phyloP scores from a whole-genome alignment of 495 filamentous ascomycete species.

The Rhizodiscina lignyota region DNA sequence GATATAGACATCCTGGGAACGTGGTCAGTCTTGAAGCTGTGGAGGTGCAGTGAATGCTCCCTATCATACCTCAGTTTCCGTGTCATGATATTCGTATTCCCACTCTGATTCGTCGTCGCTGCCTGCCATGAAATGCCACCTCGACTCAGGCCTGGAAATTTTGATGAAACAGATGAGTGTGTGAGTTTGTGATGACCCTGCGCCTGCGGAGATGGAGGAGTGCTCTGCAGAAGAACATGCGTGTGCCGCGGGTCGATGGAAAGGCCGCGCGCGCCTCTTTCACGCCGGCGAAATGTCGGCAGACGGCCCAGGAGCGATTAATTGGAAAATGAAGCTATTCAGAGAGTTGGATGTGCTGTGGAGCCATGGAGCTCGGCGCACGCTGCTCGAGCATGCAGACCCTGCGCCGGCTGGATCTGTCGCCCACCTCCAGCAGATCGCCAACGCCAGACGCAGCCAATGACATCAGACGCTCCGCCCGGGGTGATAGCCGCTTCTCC shows the following conservation, averaged over 20 bases:
- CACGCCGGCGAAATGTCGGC: neutral
- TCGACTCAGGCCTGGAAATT: slow-evolving; percentile 4
- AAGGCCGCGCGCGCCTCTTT: neutral
- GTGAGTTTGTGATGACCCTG: neutral
- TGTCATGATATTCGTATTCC: slow-evolving; percentile 46
- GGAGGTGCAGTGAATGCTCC: neutral
- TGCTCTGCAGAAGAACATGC: neutral
- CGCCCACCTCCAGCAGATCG: too few relatives aligned
- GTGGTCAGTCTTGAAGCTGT: neutral
- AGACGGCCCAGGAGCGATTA: too few relatives aligned
- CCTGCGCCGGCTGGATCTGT: too few relatives aligned
- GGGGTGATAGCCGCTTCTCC: too few relatives aligned
- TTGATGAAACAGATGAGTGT: neutral
- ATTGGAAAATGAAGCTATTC: too few relatives aligned
- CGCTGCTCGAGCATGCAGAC: too few relatives aligned
- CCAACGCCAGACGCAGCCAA: too few relatives aligned
- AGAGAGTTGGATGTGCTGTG: too few relatives aligned
- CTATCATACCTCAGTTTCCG: slow-evolving; percentile 35
- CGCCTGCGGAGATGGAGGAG: neutral
- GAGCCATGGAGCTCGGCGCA: too few relatives aligned
- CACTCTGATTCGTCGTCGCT: slow-evolving; percentile 31
- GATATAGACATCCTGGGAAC: slow-evolving; percentile 19
- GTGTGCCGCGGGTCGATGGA: neutral
- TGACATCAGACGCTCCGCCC: too few relatives aligned
- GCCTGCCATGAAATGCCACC: neutral